Conservation (phyloP, 495 filamentous ascomycete genomes). For the Podospora australis region DNA sequence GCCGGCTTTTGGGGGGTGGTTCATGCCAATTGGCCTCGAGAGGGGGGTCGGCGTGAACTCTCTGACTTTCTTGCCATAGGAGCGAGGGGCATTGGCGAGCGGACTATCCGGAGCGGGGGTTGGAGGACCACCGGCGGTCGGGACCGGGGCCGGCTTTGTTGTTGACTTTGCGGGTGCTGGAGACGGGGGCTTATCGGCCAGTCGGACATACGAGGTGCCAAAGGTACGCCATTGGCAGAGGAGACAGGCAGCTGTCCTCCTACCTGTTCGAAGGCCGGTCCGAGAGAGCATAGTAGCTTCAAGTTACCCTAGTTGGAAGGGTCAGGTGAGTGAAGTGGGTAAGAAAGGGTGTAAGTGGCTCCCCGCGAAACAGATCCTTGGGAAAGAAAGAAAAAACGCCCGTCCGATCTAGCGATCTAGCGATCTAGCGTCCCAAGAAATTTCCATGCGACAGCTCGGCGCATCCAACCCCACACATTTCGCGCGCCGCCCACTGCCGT, state of each 20-base stretch:
- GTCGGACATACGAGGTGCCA: constrained; percentile 35
- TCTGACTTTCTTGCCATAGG: constrained; percentile 50
- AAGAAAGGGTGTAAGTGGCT: no score
- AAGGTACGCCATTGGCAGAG: constrained; percentile 45
- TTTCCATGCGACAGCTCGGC: constrained; percentile 18
- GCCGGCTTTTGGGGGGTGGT: constrained; percentile 60
- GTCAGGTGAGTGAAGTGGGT: constrained; percentile 1
- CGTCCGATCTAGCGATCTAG: no score
- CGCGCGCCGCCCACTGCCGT: neutral
- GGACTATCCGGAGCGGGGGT: constrained; percentile 22
- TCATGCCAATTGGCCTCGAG: constrained; percentile 72
- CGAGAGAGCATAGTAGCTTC: no score
- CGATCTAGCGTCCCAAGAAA: constrained; percentile 21
- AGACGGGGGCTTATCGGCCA: constrained; percentile 24
- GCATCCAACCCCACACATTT: constrained; percentile 8
- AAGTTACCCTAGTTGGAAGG: constrained; percentile 21
- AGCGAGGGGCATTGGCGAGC: constrained; percentile 44
- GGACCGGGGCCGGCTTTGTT: neutral
- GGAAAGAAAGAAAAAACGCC: no score
- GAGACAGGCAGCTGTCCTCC: constrained; percentile 27
- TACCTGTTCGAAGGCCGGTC: constrained; percentile 2
- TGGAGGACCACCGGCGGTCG: neutral
- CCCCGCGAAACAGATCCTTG: no score
- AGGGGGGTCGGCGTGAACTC: constrained; percentile 63
- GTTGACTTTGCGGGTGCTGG: constrained; percentile 2